Conservation (phyloP, 768 basidiomycete species). For the Lepiota venenata region DNA sequence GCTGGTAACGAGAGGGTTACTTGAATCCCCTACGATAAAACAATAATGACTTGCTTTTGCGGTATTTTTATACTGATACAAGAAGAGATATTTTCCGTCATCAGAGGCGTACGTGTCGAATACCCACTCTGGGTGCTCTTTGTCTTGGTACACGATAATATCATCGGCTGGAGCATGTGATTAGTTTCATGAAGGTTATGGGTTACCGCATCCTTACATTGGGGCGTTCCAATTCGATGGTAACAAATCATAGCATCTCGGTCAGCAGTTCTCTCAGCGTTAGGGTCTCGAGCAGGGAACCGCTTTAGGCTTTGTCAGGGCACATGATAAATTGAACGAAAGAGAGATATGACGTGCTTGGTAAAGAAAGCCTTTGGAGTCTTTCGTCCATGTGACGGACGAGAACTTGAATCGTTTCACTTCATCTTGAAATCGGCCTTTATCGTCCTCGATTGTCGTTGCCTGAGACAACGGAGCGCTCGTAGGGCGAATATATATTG, state of each 20-base stretch:
- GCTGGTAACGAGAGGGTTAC: constrained; percentile 31
- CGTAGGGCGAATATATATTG: constrained; percentile 65
- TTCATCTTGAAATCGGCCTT: constrained; percentile 57
- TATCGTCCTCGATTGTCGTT: constrained; percentile 25
- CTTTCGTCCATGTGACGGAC: constrained; percentile 66
- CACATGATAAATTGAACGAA: constrained; percentile 18
- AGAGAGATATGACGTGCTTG: constrained; percentile 35
- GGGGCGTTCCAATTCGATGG: constrained; percentile 66
- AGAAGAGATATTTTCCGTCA: constrained; percentile 60
- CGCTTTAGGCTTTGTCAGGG: constrained; percentile 28
- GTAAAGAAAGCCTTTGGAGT: constrained; percentile 83
- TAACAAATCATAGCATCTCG: constrained; percentile 74
- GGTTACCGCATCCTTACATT: constrained; percentile 39
- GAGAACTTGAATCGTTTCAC: constrained; percentile 77
- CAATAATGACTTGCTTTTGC: constrained; percentile 42
- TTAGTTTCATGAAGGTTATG: too few species aligned
- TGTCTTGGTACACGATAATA: constrained; percentile 60
- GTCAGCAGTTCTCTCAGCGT: constrained; percentile 36
- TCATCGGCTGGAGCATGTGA: constrained; percentile 52
- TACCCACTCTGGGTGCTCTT: constrained; percentile 61
- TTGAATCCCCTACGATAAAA: background rate
- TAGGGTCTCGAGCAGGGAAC: constrained; percentile 48
- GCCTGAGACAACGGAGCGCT: constrained; percentile 48
- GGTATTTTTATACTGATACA: constrained; percentile 56
- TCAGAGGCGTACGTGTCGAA: constrained; percentile 54